Percentiles rank a stretch among this genome's conserved stretches.
phyloP scores from a whole-genome alignment of 192 early-diverging fungal genomes.

The Coemansia sp. region DNA sequence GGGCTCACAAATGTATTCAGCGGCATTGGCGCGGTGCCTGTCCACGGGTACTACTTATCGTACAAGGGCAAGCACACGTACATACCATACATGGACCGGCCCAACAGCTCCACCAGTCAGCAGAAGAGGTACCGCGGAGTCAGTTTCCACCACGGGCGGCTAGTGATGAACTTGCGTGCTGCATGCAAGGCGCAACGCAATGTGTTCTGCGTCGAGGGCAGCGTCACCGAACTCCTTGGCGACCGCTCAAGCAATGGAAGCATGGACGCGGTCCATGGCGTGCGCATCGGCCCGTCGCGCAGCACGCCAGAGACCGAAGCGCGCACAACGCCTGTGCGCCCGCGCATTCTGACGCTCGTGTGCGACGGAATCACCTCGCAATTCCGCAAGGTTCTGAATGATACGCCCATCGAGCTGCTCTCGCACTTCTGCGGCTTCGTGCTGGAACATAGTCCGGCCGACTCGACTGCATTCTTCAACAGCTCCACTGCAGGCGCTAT shows the following conservation, averaged over 20 bases:
- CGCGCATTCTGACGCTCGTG: conserved; percentile 72
- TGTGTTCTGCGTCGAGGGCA: conserved; percentile 76
- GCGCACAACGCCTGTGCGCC: conserved; percentile 26
- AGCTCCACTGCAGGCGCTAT: conserved; percentile 36
- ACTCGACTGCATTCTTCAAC: conserved; percentile 78
- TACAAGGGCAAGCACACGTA: conserved; percentile 61
- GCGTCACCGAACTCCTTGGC: conserved; percentile 66
- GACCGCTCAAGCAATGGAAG: conserved; percentile 3
- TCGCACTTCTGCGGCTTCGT: conserved; percentile 54
- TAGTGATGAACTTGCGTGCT: conserved; percentile 81
- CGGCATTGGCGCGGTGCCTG: conserved; percentile 80
- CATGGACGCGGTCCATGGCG: conserved; percentile 19
- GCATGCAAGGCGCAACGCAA: conserved; percentile 58
- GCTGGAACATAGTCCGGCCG: conserved; percentile 38
- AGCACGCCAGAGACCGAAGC: background rate
- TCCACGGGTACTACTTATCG: conserved; percentile 86
- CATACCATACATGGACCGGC: conserved; percentile 68
- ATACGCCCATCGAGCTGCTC: conserved; percentile 18
- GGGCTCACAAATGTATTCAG: conserved; percentile 74
- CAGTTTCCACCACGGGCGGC: conserved; percentile 93
- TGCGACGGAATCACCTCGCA: conserved; percentile 95
- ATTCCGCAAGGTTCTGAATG: conserved; percentile 68
- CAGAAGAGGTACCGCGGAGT: conserved; percentile 61
- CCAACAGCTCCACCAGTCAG: conserved; percentile 15
- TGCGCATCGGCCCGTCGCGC: conserved; percentile 20